These are phyloP conservation scores for Paecilomyces fulvus DNA, from an alignment of 2,329 filamentous ascomycete species.

Conservation along the genomic window DNA sequence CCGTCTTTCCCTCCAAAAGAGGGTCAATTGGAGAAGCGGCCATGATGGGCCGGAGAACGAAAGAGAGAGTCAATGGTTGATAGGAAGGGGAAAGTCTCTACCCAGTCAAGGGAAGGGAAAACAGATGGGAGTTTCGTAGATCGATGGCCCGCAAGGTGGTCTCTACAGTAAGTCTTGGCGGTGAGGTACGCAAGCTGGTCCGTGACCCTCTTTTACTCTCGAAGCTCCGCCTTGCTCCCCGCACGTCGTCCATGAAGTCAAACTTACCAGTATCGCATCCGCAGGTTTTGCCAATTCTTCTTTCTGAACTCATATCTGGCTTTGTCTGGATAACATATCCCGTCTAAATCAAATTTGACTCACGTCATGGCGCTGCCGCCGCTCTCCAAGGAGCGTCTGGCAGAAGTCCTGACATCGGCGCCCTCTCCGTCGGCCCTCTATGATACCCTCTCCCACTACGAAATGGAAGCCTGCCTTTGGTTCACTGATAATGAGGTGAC, in stretches of 20 bases:
- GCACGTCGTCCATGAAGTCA: conserved; percentile 14
- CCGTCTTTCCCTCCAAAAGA: conserved; percentile 69
- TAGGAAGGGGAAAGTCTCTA: conserved; percentile 18
- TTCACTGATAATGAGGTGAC: conserved; percentile 12
- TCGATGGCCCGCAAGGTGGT: conserved; percentile 35
- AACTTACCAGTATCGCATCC: background rate
- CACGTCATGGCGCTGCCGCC: conserved; percentile 20
- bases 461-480: conserved; percentile 25
- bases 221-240: conserved; percentile 23
- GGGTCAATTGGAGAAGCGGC: conserved; percentile 41
- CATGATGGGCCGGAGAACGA: conserved; percentile 34
- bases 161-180: conserved; percentile 33
- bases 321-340: no score
- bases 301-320: background rate
- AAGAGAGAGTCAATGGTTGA: conserved; percentile 21
- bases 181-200: conserved; percentile 7
- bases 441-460: conserved; percentile 26
- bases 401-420: conserved; percentile 18
- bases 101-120: conserved; percentile 9
- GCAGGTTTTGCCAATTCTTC: conserved; percentile 1
- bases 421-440: conserved; percentile 26
- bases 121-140: conserved; percentile 8
- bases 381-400: conserved; percentile 23
- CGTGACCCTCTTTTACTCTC: conserved; percentile 5
- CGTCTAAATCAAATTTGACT: background rate